Conservation (phyloP, 148 eudicot genomes). For the Rhododendron ferrugineum region DNA sequence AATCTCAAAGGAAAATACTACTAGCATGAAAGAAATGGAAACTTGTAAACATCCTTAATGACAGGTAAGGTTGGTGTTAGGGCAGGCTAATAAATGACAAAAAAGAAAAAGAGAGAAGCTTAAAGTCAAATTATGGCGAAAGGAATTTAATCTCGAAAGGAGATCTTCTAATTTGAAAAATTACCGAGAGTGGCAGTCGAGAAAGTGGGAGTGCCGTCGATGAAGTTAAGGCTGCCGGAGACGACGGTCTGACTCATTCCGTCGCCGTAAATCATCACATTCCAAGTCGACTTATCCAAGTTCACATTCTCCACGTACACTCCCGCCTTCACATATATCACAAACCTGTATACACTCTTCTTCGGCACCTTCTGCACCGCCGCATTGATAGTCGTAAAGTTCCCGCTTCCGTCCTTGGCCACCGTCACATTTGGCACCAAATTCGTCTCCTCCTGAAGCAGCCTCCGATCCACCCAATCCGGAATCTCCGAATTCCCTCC, state of each 20-base stretch:
- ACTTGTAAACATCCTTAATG: too few relatives aligned
- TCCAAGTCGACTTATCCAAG: slow-evolving; percentile 38
- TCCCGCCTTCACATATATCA: slow-evolving; percentile 57
- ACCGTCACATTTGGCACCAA: slow-evolving; percentile 47
- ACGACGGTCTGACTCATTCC: slow-evolving; percentile 44
- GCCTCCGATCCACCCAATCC: slow-evolving; percentile 42
- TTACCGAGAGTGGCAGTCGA: slow-evolving; percentile 57
- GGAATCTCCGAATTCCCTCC: slow-evolving; percentile 23
- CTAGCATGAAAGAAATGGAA: too few relatives aligned
- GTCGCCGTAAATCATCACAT: slow-evolving; percentile 71
- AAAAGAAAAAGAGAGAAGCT: too few relatives aligned
- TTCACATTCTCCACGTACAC: slow-evolving; percentile 47
- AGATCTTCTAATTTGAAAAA: background rate
- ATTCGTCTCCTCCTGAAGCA: slow-evolving; percentile 32
- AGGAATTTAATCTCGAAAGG: too few relatives aligned
- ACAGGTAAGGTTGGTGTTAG: too few relatives aligned
- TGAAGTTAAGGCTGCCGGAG: slow-evolving; percentile 40
- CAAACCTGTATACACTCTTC: slow-evolving; percentile 39
- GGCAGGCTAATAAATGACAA: too few relatives aligned
- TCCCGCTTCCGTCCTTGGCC: slow-evolving; percentile 57
- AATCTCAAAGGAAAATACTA: too few relatives aligned
- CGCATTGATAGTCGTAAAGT: slow-evolving; percentile 34
- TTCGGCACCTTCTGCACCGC: slow-evolving; percentile 44
- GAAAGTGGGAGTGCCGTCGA: slow-evolving; percentile 60
- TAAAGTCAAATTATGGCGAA: too few relatives aligned